A percentile compares a stretch with the other conserved stretches of the same genome.
Conservation (phyloP, 495 filamentous ascomycete species). For the Geoglossum glabrum region DNA sequence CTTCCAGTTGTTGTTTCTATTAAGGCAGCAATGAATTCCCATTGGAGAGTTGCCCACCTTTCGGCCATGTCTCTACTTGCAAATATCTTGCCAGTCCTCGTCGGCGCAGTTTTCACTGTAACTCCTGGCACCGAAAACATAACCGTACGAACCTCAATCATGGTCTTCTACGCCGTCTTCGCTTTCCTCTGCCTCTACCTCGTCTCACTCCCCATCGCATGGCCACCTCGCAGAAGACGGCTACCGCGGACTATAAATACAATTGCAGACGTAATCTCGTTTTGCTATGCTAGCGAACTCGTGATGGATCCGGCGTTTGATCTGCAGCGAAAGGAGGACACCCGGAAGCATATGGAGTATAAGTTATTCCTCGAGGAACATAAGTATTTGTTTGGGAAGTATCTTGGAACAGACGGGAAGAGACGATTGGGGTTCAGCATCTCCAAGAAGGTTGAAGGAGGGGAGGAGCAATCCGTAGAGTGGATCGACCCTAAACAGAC, state of each 20-base stretch:
- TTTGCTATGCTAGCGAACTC: not conserved
- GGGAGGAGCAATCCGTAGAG: not conserved
- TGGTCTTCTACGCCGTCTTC: not conserved
- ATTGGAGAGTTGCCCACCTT: slow-evolving; percentile 52
- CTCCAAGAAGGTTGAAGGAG: not conserved
- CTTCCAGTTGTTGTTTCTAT: slow-evolving; percentile 42
- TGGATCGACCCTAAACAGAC: not conserved
- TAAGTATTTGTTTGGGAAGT: not conserved
- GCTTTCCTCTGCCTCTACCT: not conserved
- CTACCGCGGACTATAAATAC: not conserved
- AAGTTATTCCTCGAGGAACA: not conserved
- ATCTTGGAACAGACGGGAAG: not conserved
- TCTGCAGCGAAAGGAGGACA: not conserved
- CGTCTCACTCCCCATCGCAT: not conserved
- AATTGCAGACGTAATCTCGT: not conserved
- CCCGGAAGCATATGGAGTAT: not conserved
- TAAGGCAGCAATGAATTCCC: slow-evolving; percentile 38
- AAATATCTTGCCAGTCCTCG: slow-evolving; percentile 38
- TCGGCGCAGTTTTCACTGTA: not conserved
- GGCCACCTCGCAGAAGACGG: not conserved
- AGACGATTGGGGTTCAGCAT: not conserved
- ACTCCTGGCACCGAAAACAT: not conserved
- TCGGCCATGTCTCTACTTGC: slow-evolving; percentile 43
- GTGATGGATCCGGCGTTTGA: not conserved
- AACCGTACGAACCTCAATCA: not conserved